Evolutionary conservation across 2,329 filamentous ascomycete species (phyloP).

Genomic region (Chaetomium olivaceum): DNA sequence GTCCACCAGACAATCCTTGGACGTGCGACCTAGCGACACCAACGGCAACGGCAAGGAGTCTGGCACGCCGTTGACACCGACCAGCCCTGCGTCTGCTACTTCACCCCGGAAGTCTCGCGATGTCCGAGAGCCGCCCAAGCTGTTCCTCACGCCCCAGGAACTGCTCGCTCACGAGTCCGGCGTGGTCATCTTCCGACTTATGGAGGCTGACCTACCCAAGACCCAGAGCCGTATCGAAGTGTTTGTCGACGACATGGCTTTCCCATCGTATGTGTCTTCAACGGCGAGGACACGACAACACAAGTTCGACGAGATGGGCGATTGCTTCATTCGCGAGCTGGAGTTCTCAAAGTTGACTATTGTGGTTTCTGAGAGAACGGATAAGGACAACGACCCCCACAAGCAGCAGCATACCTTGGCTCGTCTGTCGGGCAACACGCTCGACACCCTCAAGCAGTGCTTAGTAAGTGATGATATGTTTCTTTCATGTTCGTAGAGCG

Average conservation of each 20-base stretch:
- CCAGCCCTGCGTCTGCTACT: slow-evolving; percentile 47
- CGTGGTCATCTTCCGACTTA: slow-evolving; percentile 88
- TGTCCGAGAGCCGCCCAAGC: slow-evolving; percentile 66
- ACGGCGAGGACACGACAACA: slow-evolving; percentile 68
- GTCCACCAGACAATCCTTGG: slow-evolving; percentile 38
- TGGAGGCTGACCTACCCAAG: slow-evolving; percentile 82
- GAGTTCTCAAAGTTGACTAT: slow-evolving; percentile 93
- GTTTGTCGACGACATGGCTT: slow-evolving; percentile 91
- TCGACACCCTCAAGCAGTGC: slow-evolving; percentile 85
- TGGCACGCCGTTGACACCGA: slow-evolving; percentile 45
- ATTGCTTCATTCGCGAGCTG: slow-evolving; percentile 95
- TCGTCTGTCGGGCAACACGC: slow-evolving; percentile 78
- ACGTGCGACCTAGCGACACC: slow-evolving; percentile 35
- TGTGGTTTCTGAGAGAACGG: slow-evolving; percentile 76
- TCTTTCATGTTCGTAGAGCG: background rate
- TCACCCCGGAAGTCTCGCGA: slow-evolving; percentile 53
- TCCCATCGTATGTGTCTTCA: slow-evolving; percentile 81
- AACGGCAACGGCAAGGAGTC: slow-evolving; percentile 33
- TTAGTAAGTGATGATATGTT: slow-evolving; percentile 58
- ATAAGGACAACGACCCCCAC: slow-evolving; percentile 69
- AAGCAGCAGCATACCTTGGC: slow-evolving; percentile 78
- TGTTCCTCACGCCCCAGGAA: slow-evolving; percentile 77
- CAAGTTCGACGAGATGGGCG: slow-evolving; percentile 88
- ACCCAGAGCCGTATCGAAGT: slow-evolving; percentile 79
- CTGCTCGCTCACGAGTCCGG: slow-evolving; percentile 85